Evolutionary conservation across 2,329 filamentous ascomycete species (phyloP), one percentile per base, ranked within the genome.

Genomic region (Capronia coronata): DNA sequence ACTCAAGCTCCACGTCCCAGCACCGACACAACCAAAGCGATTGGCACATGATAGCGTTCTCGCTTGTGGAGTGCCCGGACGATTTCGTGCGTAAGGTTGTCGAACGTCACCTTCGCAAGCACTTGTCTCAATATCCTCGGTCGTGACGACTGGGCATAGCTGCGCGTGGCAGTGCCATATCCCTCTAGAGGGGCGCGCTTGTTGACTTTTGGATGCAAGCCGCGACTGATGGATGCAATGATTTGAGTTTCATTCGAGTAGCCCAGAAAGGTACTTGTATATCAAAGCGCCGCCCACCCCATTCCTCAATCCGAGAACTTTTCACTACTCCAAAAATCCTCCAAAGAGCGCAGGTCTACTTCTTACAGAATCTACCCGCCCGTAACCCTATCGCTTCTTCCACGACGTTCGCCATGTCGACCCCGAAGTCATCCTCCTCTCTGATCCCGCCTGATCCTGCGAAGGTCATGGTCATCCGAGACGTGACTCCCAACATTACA

Each of bases 401-500:
- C 27, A 35, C 16, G 23, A n/a, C 40, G 25, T 45, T 51, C 34
- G 46, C 39, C 29, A 62, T 52, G 42, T 84, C 84, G 79, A 78
- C 79, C 48, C 72, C 74, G 10, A 54, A 58, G 30, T 59, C 59
- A 25, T 49, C 58, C 3, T 30, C 44, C 6, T 77, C 81, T 62
- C 77, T 87, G 48, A 76, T 86, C 49, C 84, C 84, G 3, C 62
- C 71, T 13, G 83, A 91, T 61, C 89, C 90, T 10, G 78, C 82
- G 14, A 80, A 87, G 63, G 83, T 93, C 56, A 94, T 95, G 84
- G 87, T 95, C 54, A 91, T 94, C 63, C 86, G 91, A 56, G 78
- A 89, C 61, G 71, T 97, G 60, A 87, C 86, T 1, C 85, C 54
- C 3, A 58, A 59, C 16, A 63, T 65, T 55, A 81, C 80, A 35